Evolutionary conservation across 1,284 basidiomycete genomes (phyloP).

Genomic region (Ganoderma meredithae): DNA sequence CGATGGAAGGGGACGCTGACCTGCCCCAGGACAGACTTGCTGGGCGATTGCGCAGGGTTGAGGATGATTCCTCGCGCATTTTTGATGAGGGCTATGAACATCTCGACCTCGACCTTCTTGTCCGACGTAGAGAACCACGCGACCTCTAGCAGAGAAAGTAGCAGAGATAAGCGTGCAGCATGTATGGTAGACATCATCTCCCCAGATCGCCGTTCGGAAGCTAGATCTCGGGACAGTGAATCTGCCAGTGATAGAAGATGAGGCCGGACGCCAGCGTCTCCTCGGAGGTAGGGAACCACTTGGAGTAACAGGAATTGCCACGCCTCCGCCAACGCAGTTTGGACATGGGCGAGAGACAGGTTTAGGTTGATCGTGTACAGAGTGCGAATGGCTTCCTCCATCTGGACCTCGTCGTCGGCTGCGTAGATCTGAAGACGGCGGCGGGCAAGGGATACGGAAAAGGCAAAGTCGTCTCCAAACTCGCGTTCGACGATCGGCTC

Average conservation of each 20-base stretch:
- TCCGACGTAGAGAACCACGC: conserved; percentile 77
- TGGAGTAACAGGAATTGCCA: conserved; percentile 81
- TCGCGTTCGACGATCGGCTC: conserved; percentile 73
- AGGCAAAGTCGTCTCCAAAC: conserved; percentile 84
- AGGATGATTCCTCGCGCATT: conserved; percentile 73
- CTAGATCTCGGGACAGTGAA: conserved; percentile 71
- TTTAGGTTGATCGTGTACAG: conserved; percentile 82
- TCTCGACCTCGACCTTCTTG: conserved; percentile 59
- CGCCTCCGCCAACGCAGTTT: conserved; percentile 76
- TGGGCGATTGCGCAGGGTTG: conserved; percentile 79
- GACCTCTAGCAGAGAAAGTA: conserved; percentile 81
- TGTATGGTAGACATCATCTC: conserved; percentile 90
- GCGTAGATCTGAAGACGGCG: conserved; percentile 60
- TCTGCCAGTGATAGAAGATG: conserved; percentile 68
- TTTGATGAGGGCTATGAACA: conserved; percentile 68
- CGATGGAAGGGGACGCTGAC: conserved; percentile 80
- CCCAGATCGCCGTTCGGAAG: conserved; percentile 76
- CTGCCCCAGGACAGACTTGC: conserved; percentile 76
- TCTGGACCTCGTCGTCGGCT: conserved; percentile 48
- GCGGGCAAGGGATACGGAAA: conserved; percentile 61
- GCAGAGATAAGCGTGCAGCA: conserved; percentile 74
- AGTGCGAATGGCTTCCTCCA: conserved; percentile 57
- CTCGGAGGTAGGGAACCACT: conserved; percentile 69
- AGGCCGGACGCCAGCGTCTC: conserved; percentile 59
- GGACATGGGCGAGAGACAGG: conserved; percentile 84